Conservation (phyloP, 805 yeast species). For the Schwanniomyces polymorphus region DNA sequence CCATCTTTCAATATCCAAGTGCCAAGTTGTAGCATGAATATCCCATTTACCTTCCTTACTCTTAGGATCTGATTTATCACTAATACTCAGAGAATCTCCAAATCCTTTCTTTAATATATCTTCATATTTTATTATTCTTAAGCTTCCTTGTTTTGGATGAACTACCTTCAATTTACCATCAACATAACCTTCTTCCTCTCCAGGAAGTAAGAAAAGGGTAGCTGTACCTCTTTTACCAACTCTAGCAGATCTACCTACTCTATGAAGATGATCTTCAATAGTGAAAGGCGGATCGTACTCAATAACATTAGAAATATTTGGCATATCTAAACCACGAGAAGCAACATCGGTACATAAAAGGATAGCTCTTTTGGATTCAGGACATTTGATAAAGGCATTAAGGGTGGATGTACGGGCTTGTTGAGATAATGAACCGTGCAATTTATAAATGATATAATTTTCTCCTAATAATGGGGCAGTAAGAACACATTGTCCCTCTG, state of each 20-base stretch:
- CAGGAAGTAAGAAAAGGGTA: constrained; percentile 78
- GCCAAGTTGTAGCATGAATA: constrained; percentile 95
- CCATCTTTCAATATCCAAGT: constrained; percentile 86
- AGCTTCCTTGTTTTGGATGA: constrained; percentile 36
- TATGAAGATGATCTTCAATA: constrained; percentile 90
- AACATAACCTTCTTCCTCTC: constrained; percentile 81
- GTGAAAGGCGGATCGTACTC: constrained; percentile 96
- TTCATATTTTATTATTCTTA: constrained; percentile 37
- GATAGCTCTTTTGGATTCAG: constrained; percentile 52
- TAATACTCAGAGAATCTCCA: constrained; percentile 31
- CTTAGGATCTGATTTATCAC: constrained; percentile 34
- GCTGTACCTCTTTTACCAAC: constrained; percentile 89
- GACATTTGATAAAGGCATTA: constrained; percentile 50
- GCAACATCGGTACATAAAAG: constrained; percentile 97
- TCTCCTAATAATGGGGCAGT: constrained; percentile 55
- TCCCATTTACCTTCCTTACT: constrained; percentile 70
- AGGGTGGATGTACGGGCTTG: constrained; percentile 78
- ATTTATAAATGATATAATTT: constrained; percentile 52
- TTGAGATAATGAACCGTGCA: constrained; percentile 92
- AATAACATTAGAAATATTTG: constrained; percentile 78
- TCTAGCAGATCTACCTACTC: constrained; percentile 98
- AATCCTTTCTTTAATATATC: constrained; percentile 30
- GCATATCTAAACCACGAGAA: constrained; percentile 92
- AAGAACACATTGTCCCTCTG: constrained; percentile 38
- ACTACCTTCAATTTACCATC: constrained; percentile 46